phyloP scores from a whole-genome alignment of 2,329 filamentous ascomycete species.

The Colletotrichum camelliae region DNA sequence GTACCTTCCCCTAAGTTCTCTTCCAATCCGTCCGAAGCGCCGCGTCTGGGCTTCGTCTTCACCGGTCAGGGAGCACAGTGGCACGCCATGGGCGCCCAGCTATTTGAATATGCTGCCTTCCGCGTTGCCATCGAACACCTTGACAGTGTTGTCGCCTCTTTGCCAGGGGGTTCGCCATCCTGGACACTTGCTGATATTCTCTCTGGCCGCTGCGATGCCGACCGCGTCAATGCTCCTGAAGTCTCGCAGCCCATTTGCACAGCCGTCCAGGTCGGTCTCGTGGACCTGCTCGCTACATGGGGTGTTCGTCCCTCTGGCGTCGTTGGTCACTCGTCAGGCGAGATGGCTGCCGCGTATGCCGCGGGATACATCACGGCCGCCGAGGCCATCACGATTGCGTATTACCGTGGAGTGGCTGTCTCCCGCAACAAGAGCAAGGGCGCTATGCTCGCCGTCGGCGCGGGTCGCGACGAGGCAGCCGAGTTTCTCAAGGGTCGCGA shows the following conservation, averaged over 20 bases:
- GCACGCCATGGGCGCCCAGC: neutral
- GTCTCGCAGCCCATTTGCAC: slow-evolving; percentile 36
- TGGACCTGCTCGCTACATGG: slow-evolving; percentile 39
- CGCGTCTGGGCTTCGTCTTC: neutral
- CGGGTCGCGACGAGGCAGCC: slow-evolving; percentile 28
- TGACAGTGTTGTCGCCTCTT: fast-evolving
- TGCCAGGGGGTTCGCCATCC: neutral
- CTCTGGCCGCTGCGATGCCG: neutral
- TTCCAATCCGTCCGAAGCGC: neutral
- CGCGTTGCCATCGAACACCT: fast-evolving
- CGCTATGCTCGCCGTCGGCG: slow-evolving; percentile 44
- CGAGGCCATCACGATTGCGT: slow-evolving; percentile 42
- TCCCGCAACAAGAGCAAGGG: neutral
- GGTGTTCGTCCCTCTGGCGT: slow-evolving; percentile 36
- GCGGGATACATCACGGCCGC: slow-evolving; percentile 35
- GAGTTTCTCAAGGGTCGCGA: neutral
- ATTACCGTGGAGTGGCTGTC: slow-evolving; percentile 38
- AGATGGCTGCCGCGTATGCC: slow-evolving; percentile 50
- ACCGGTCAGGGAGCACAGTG: neutral
- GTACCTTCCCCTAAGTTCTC: neutral
- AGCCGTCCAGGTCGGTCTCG: slow-evolving; percentile 41
- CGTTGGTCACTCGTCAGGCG: slow-evolving; percentile 48
- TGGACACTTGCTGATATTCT: neutral
- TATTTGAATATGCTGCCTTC: neutral
- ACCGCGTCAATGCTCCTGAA: fast-evolving